Evolutionary conservation across 495 filamentous ascomycete species (phyloP), one percentile per base, ranked within the genome.

Genomic region (Podospora sp.): DNA sequence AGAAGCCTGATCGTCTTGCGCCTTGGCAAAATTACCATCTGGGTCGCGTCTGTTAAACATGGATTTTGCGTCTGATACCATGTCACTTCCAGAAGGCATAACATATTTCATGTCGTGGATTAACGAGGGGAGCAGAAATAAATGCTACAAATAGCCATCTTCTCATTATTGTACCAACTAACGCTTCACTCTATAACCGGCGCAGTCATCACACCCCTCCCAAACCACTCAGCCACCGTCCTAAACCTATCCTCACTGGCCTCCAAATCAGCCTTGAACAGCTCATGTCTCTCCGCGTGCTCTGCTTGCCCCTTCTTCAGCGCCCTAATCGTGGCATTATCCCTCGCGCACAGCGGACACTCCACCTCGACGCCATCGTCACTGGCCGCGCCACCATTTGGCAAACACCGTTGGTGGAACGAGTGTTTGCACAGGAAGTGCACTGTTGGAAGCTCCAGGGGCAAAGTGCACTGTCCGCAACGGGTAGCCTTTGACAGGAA

Each of bases 341-440:
- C 86, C 52, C 86, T 82, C 27, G 90, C 89, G 71, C 96, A 98
- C 16, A 89, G 80, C 18, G 94, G 91, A 76, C 95, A 99, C 77
- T 96, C 93, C 26, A 88, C 86, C 21, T 89, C 81, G 21, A 68
- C 88, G 53, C 87, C 89, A 50, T 83, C 82, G 25, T 72, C 82
- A 52, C 75, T 75, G 8, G 46, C 63, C 59, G 66, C 69, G 20
- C 78, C 76, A 1, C 73, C 73, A 60, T 75, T 72, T 62, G 78
- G 87, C 60, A 96, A 82, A 78, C 92, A 97, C 27, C 91, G 84
- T 78, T 96, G 90, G 75, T 99, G 95, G 83, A 96, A 99, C 53
- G 89, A 92, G 75, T 99, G 95, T 75, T 93, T 95, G 83, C 95
- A 99, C 70, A 98, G 78, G 77, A 98, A 99, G 76, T 99, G 95